Percentiles rank a stretch among this genome's conserved stretches.
Evolutionary conservation across 2,329 filamentous ascomycete genomes (phyloP).

Genomic region (Fusarium goolgardi): DNA sequence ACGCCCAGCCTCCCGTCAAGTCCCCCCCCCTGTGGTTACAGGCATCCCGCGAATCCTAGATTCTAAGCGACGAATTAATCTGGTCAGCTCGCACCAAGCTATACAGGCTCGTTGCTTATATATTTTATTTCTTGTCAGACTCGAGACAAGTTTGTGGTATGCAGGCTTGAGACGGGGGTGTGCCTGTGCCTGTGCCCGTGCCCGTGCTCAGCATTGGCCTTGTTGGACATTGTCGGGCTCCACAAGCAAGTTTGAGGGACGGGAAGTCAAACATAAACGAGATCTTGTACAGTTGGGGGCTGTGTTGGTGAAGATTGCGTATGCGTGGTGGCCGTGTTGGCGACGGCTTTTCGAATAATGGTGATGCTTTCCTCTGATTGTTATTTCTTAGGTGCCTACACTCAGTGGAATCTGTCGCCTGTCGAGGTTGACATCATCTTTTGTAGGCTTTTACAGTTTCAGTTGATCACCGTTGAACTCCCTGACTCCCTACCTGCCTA

Average conservation of each 20-base stretch:
- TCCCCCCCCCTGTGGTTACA: constrained; percentile 28
- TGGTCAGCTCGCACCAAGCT: not conserved
- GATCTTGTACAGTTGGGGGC: constrained; percentile 29
- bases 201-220: constrained; percentile 15
- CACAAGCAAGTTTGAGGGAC: constrained; percentile 23
- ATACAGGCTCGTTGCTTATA: not conserved
- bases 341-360: constrained; percentile 7
- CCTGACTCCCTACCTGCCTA: not conserved
- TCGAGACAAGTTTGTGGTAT: not conserved
- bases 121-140: not conserved
- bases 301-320: constrained; percentile 30
- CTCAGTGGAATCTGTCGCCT: not conserved
- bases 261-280: constrained; percentile 18
- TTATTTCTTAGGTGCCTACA: not conserved
- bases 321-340: constrained; percentile 18
- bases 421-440: constrained; percentile 26
- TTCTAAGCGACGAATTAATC: not conserved
- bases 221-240: constrained; percentile 21
- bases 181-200: constrained; percentile 2
- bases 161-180: not conserved
- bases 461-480: constrained; percentile 21
- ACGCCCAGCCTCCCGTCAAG: constrained; percentile 23
- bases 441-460: not conserved
- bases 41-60: constrained; percentile 2
- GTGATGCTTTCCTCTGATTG: constrained; percentile 6